Evolutionary conservation across 352 stramenopile species (phyloP), one percentile per base, ranked within the genome.

Genomic region (Phytophthora sojae): DNA sequence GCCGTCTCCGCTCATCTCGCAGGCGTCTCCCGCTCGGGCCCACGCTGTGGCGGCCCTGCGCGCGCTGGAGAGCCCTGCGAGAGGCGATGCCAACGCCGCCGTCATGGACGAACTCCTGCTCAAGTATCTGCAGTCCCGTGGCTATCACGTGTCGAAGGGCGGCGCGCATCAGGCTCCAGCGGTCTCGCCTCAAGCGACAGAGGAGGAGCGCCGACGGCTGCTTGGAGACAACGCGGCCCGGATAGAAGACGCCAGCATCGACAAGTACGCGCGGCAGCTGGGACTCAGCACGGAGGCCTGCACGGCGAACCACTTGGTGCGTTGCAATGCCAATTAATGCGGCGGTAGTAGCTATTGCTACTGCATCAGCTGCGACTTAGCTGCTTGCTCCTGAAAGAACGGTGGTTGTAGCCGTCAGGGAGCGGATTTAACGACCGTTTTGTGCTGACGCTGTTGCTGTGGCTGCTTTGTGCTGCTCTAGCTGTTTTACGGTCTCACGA

Each of bases 401-500:
- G 26, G 15, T 37, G 12, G 15, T 21, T 39, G 2, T 44, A 61
- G 47, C 57, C 19, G 56, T 62, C 32, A 39, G 30, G 21, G 25
- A 21, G 37, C 30, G 21, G 42, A 54, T 51, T 50, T 65, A 35
- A 3, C 2, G 23, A 23, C 1, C 8, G 44, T 64, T 64, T 45
- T 23, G 32, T 68, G 55, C 60, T 74, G 47, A 77, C 59, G n/a
- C 12, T 19, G 15, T 42, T 59, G 44, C n/a, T 61, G 29, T 54
- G 17, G 39, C n/a, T 73, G 25, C 63, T 65, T 73, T 69, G 49
- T 51, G 29, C 11, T 61, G 29, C 7, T 64, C 35, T 61, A 94
- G 84, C 67, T 96, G 32, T 96, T 94, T 60, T 88, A 93, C 64
- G 87, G 85, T 25, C 75, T 96, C 35, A 86, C 82, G 1, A 69